Base-by-base conservation (phyloP, 768 basidiomycete genomes). In the Lepiota brunneoincarnata region DNA sequence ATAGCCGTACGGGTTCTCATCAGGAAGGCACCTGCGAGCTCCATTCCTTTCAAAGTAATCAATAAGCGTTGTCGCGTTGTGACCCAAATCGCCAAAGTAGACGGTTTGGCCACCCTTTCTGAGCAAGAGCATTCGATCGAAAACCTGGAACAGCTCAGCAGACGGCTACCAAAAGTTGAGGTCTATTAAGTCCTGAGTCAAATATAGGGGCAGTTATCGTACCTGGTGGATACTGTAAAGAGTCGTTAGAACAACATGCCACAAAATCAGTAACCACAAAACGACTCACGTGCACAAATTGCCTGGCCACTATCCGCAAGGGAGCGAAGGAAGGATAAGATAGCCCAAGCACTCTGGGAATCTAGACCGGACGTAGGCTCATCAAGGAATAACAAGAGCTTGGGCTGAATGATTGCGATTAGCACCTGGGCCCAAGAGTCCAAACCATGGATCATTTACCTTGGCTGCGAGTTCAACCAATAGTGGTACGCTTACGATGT, bases 351-450 rank as follows among this genome's bases (percentile, higher is more conserved):
- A 42, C 86, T 88, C 67, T 93, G 90, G 11, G 90, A 91, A 64
- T 93, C 91, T 12, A 94, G 78, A 50, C 92, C 91, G 17, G 89
- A 86, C 0, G 93, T 95, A 0, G 93, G 93, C 65, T 95, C 92
- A 63, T 94, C 93, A 48, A 93, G 72, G 78, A 95, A 95, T 17
- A 95, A 76, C 0, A 96, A 74, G 0, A 93, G 74, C 63, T 83
- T 83, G 0, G 91, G 93, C 83, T 84, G 52, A 6, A 59, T 69
- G 65, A 67, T 59, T 14, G 1, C 10, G 15, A n/a, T 28, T 5
- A 35, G 21, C 21, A 28, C n/a, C 21, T 4, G 2, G 20, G 12
- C 43, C 40, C 38, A 18, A 14, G 11, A 14, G 15, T 2, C 2
- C 18, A 37, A 2, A 18, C 14, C n/a, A 31, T 18, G 20, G 45